Percentiles rank a stretch among this genome's conserved stretches.
These are phyloP conservation scores for Penicillium corylophilum DNA, from an alignment of 2,329 filamentous ascomycete genomes.

Conservation along the genomic window DNA sequence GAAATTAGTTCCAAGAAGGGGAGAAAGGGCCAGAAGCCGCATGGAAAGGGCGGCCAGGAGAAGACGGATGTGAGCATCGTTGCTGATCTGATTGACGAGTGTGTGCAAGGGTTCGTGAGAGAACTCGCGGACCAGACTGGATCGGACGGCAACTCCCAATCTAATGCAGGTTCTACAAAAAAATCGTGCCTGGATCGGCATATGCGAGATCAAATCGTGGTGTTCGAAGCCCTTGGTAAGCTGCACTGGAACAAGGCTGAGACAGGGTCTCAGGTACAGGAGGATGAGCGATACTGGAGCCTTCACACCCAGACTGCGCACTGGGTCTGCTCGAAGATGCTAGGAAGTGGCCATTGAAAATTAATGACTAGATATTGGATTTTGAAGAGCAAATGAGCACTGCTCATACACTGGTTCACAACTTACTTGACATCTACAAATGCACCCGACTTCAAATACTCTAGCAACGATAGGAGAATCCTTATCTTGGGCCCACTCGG, in stretches of 20 bases:
- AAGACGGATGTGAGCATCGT: slow-evolving; percentile 22
- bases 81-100: slow-evolving; percentile 42
- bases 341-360: slow-evolving; percentile 19
- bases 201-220: slow-evolving; percentile 59
- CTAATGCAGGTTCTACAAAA: not conserved
- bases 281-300: slow-evolving; percentile 35
- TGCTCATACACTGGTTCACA: not conserved
- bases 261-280: slow-evolving; percentile 8
- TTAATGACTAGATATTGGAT: no score
- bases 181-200: slow-evolving; percentile 53
- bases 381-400: no score
- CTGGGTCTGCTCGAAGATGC: slow-evolving; percentile 45
- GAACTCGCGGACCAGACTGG: slow-evolving; percentile 43
- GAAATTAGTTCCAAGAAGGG: not conserved
- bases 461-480: not conserved
- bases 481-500: not conserved
- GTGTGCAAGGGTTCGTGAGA: slow-evolving; percentile 44
- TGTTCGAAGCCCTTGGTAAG: slow-evolving; percentile 58
- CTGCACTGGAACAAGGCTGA: slow-evolving; percentile 20
- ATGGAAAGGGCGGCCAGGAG: not conserved
- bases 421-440: not conserved
- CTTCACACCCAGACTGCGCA: slow-evolving; percentile 45
- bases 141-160: not conserved
- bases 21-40: not conserved
- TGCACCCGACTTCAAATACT: not conserved